A percentile compares a stretch with the other conserved stretches of the same genome.
These are phyloP conservation scores for Suillus paluster DNA, from an alignment of 768 basidiomycete species.

Conservation along the genomic window DNA sequence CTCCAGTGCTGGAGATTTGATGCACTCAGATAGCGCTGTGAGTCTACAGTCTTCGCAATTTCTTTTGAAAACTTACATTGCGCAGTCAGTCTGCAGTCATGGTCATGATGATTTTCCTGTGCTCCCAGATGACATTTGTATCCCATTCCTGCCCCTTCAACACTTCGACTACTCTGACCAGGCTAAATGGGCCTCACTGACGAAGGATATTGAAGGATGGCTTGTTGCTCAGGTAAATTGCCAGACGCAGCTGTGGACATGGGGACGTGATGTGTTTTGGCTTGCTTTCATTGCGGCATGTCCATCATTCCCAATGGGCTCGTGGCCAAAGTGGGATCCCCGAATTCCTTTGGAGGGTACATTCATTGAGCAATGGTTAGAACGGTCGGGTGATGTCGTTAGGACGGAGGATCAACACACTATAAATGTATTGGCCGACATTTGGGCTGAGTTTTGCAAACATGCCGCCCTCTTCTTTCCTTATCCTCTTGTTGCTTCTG, in stretches of 20 bases:
- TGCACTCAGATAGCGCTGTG: no score
- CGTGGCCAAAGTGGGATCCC: slow-evolving; percentile 11
- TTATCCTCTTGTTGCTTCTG: background rate
- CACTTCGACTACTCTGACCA: no score
- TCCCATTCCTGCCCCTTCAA: no score
- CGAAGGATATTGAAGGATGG: slow-evolving; percentile 2
- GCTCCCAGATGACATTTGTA: no score
- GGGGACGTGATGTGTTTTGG: slow-evolving; percentile 3
- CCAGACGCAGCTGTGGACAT: slow-evolving; percentile 1
- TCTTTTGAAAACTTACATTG: no score
- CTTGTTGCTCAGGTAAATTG: background rate
- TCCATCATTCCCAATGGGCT: slow-evolving; percentile 9
- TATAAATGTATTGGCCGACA: no score
- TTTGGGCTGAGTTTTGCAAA: background rate
- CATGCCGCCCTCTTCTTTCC: background rate
- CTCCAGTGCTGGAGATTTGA: no score
- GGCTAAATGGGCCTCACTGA: background rate
- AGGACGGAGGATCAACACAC: no score
- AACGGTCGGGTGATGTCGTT: no score
- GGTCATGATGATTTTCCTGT: no score
- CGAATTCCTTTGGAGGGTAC: slow-evolving; percentile 10
- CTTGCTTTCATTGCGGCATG: slow-evolving; percentile 11
- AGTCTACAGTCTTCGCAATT: no score
- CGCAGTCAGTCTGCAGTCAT: no score
- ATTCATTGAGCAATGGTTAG: slow-evolving; percentile 11